Conservation (phyloP, 1,139 yeast genomes). For the Pichia sp. region DNA sequence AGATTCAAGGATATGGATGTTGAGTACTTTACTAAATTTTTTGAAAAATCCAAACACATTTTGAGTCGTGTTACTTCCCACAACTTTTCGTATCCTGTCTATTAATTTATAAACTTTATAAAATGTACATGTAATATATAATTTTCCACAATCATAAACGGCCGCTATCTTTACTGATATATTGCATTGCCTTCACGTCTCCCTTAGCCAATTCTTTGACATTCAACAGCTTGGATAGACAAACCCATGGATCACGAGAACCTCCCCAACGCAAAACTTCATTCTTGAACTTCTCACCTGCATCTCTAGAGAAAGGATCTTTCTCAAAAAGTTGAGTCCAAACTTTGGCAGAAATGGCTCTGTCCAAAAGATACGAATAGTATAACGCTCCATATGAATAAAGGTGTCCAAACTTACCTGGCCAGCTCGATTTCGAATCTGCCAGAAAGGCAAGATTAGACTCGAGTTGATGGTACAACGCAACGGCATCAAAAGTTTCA, state of each 20-base stretch:
- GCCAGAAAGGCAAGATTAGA: constrained; percentile 49
- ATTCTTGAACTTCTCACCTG: constrained; percentile 71
- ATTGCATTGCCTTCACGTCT: constrained; percentile 69
- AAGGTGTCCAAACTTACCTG: constrained; percentile 89
- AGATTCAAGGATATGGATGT: constrained; percentile 42
- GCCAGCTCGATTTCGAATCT: constrained; percentile 77
- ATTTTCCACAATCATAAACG: background rate
- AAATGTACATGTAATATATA: background rate
- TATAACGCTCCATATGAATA: constrained; percentile 94
- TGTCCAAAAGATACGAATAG: constrained; percentile 84
- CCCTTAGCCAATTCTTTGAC: constrained; percentile 53
- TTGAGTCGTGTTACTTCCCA: background rate
- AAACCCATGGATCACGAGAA: constrained; percentile 81
- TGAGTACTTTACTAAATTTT: constrained; percentile 35
- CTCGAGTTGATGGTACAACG: constrained; percentile 66
- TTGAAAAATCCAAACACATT: constrained; percentile 18
- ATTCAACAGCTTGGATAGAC: constrained; percentile 75
- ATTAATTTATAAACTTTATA: background rate
- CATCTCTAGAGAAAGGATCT: constrained; percentile 66
- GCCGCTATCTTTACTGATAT: constrained; percentile 41
- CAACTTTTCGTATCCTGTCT: constrained; percentile 1
- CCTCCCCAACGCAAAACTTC: constrained; percentile 92
- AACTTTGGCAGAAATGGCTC: constrained; percentile 86
- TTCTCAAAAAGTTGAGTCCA: constrained; percentile 69
- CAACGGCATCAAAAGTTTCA: constrained; percentile 47